Conservation (phyloP, 2,329 filamentous ascomycete species). For the Colletotrichum higginsianum region DNA sequence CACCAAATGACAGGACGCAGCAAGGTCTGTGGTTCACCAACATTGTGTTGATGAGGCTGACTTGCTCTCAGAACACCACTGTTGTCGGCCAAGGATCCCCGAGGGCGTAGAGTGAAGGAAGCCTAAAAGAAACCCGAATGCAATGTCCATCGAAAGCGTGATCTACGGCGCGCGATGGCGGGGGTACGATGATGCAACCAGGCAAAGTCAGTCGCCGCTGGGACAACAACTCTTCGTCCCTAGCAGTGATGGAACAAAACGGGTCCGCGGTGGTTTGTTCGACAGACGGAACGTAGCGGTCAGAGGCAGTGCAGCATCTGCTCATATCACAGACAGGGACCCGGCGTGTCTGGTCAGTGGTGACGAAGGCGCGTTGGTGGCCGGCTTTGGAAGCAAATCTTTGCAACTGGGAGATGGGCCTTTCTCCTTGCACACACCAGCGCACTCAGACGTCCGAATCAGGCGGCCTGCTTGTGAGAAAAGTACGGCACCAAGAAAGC, state of each 20-base stretch:
- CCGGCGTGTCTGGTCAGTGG: neutral
- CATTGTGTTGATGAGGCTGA: neutral
- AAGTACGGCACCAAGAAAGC: neutral
- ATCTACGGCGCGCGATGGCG: neutral
- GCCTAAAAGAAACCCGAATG: neutral
- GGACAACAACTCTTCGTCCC: conserved; percentile 1
- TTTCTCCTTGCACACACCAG: neutral
- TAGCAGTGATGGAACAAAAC: neutral
- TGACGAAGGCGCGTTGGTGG: neutral
- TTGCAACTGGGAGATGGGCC: neutral
- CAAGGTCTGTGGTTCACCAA: neutral
- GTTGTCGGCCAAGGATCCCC: neutral
- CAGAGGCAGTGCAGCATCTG: neutral
- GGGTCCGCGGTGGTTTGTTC: neutral
- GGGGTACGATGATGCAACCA: neutral
- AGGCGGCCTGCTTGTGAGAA: conserved; percentile 10
- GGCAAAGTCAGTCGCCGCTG: neutral
- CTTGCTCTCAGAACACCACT: neutral
- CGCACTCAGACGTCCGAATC: neutral
- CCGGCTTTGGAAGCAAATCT: neutral
- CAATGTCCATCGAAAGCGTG: neutral
- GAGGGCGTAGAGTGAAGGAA: neutral
- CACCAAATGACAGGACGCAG: no score
- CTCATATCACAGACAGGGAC: no score
- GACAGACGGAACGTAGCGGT: neutral